phyloP scores from a whole-genome alignment of 441 rosid species.

The Melastoma candidum region DNA sequence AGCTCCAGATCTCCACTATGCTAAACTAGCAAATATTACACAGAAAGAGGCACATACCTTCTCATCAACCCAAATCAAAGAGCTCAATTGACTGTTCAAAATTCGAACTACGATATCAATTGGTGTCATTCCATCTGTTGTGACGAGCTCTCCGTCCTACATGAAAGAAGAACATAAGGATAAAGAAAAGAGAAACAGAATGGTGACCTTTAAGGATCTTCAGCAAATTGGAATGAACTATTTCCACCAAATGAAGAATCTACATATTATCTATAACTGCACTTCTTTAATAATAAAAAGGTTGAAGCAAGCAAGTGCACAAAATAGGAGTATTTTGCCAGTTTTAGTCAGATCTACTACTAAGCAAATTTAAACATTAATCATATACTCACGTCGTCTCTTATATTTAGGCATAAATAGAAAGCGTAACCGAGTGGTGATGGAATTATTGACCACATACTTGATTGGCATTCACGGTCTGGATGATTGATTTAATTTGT shows the following conservation, averaged over 20 bases:
- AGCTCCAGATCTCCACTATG: neutral
- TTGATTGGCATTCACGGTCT: constrained; percentile 72
- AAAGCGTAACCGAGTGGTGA: neutral
- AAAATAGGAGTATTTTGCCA: too few species aligned
- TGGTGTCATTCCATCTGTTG: constrained; percentile 76
- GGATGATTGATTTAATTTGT: constrained; percentile 73
- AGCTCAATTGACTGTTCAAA: constrained; percentile 91
- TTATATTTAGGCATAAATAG: neutral
- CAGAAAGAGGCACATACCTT: constrained; percentile 40
- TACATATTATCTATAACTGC: too few species aligned
- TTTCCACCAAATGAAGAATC: neutral
- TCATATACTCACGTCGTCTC: too few species aligned
- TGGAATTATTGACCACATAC: constrained; percentile 17
- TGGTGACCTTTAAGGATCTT: constrained; percentile 1
- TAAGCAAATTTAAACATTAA: too few species aligned
- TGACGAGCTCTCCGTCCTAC: constrained; percentile 83
- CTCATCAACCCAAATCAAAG: constrained; percentile 96
- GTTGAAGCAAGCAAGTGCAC: too few species aligned
- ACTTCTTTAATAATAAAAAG: too few species aligned
- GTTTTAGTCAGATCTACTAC: too few species aligned
- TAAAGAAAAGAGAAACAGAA: neutral
- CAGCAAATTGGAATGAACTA: neutral
- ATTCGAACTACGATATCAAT: constrained; percentile 79
- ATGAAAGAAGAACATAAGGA: constrained; percentile 16
- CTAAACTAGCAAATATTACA: neutral